Conservation (phyloP, 2,329 filamentous ascomycete species). For the Esteya vermicola region DNA sequence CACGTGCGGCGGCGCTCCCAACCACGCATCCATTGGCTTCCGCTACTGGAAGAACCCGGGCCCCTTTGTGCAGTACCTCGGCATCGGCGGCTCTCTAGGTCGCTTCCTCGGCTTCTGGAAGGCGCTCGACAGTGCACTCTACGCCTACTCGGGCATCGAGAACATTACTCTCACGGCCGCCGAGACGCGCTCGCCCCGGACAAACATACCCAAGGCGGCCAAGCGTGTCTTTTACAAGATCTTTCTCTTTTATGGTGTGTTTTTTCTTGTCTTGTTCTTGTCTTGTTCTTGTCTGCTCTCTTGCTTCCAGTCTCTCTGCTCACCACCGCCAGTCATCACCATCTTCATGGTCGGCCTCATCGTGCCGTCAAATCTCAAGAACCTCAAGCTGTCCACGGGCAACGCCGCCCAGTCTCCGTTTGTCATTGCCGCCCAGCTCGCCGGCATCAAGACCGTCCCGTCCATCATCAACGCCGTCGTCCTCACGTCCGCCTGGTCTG, state of each 20-base stretch:
- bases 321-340: no score
- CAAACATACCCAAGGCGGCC: conserved; percentile 9
- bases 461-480: conserved; percentile 65
- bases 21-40: conserved; percentile 6
- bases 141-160: conserved; percentile 34
- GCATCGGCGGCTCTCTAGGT: conserved; percentile 19
- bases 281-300: no score
- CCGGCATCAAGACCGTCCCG: conserved; percentile 52
- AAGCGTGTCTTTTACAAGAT: conserved; percentile 17
- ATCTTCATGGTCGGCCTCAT: conserved; percentile 17
- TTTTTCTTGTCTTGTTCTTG: no score
- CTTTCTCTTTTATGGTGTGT: conserved; percentile 17
- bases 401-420: conserved; percentile 38
- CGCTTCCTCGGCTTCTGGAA: conserved; percentile 26
- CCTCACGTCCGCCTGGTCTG: conserved; percentile 55
- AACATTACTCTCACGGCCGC: conserved; percentile 21
- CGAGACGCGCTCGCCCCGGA: conserved; percentile 10
- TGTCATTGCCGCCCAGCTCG: conserved; percentile 55
- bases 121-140: conserved; percentile 23
- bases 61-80: conserved; percentile 26
- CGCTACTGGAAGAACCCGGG: conserved; percentile 20
- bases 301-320: no score
- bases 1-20: conserved; percentile 22
- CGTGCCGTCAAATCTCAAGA: conserved; percentile 15
- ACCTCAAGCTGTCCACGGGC: conserved; percentile 17